phyloP scores from a whole-genome alignment of 1,284 basidiomycete genomes.

The Cutaneotrichosporon sp. region DNA sequence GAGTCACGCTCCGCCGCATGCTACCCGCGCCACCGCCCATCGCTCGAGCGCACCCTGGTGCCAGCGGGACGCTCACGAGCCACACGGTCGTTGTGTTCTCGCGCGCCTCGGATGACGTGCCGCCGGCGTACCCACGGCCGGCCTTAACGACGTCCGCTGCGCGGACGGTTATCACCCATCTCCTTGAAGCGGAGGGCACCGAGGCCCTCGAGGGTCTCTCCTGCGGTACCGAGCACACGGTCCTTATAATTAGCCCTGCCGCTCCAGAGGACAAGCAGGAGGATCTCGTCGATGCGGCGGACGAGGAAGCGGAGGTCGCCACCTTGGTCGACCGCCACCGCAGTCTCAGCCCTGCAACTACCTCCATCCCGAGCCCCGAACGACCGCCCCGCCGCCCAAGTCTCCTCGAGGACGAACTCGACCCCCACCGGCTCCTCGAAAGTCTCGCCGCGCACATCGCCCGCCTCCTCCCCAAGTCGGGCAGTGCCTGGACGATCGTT shows the following conservation, averaged over 20 bases:
- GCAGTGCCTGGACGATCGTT: neutral
- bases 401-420: neutral
- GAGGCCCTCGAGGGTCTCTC: neutral
- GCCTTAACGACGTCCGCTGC: neutral
- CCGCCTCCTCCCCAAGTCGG: slow-evolving; percentile 1
- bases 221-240: neutral
- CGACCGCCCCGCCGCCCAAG: neutral
- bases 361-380: neutral
- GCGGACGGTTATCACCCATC: neutral
- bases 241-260: neutral
- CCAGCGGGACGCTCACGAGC: neutral
- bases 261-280: neutral
- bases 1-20: neutral
- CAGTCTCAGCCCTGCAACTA: neutral
- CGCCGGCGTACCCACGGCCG: neutral
- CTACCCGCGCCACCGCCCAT: neutral
- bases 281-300: neutral
- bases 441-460: neutral
- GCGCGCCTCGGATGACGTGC: neutral
- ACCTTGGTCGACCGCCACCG: neutral
- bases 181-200: neutral
- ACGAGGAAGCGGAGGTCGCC: neutral
- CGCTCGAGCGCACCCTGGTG: neutral
- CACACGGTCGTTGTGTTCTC: neutral
- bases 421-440: neutral